Percentiles rank a stretch among this genome's conserved stretches.
Evolutionary conservation across 75 land plant genomes (phyloP).

Genomic region (Selaginella moellendorffii): DNA sequence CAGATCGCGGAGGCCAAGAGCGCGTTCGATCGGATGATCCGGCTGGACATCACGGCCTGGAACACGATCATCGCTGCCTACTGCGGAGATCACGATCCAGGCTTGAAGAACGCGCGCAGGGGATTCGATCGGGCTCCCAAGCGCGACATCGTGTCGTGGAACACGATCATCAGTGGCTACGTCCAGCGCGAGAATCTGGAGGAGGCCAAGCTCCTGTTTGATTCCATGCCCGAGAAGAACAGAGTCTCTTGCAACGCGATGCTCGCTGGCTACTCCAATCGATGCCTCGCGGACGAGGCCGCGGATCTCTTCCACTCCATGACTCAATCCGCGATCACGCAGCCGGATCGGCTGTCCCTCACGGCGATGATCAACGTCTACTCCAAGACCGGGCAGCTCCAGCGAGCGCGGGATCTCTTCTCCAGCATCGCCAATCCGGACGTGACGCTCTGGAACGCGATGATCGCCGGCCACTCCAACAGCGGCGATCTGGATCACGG

Average conservation of each 20-base stretch:
- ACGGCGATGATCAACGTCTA: background rate
- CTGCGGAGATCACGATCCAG: background rate
- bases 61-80: background rate
- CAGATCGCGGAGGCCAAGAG: background rate
- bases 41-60: background rate
- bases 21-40: background rate
- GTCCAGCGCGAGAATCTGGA: background rate
- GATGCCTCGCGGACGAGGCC: background rate
- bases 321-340: too few species aligned
- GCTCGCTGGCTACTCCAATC: background rate
- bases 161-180: background rate
- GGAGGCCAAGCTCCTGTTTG: background rate
- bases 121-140: background rate
- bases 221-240: background rate
- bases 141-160: conserved; percentile 4
- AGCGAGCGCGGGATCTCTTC: background rate
- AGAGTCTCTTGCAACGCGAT: background rate
- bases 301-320: background rate
- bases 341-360: background rate
- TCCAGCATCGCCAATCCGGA: background rate
- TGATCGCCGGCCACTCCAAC: background rate
- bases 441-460: background rate
- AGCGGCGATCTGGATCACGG: background rate
- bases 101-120: background rate
- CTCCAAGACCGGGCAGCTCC: background rate